phyloP scores from a whole-genome alignment of 129 eudicot species.

The carrot (Daucus carota) region DNA sequence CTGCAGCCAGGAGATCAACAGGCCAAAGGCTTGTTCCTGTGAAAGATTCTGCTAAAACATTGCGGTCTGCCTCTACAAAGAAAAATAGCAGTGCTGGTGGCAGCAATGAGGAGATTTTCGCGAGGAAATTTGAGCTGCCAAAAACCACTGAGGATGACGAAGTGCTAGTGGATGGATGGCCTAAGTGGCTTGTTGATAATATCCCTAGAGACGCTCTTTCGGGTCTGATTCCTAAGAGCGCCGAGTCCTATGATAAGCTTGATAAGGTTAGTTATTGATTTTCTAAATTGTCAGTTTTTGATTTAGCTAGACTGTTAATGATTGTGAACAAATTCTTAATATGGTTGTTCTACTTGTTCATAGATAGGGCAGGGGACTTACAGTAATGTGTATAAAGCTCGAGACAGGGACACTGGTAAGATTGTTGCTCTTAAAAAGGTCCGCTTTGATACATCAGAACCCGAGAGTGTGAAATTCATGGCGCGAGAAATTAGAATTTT shows the following conservation, averaged over 20 bases:
- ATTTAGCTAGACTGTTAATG: background rate
- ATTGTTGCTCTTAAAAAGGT: constrained; percentile 68
- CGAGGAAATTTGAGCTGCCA: constrained; percentile 12
- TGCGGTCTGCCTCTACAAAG: constrained; percentile 9
- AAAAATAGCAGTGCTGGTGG: constrained; percentile 14
- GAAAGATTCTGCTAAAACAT: background rate
- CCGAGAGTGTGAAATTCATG: constrained; percentile 67
- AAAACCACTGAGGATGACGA: constrained; percentile 25
- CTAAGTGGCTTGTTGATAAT: constrained; percentile 68
- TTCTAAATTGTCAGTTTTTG: background rate
- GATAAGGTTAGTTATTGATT: constrained; percentile 39
- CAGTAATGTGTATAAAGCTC: constrained; percentile 69
- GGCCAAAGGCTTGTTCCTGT: constrained; percentile 24
- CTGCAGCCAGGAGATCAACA: constrained; percentile 36
- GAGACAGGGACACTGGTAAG: constrained; percentile 54
- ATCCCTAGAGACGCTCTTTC: constrained; percentile 51
- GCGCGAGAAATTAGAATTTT: constrained; percentile 67
- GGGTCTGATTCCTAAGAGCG: constrained; percentile 57
- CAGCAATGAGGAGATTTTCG: constrained; percentile 13
- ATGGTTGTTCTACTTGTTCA: background rate
- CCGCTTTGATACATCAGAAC: constrained; percentile 61
- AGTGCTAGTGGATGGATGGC: constrained; percentile 71
- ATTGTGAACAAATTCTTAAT: background rate
- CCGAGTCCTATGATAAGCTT: constrained; percentile 65
- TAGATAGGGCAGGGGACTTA: constrained; percentile 74